Base-by-base conservation (phyloP, 768 basidiomycete species). In the Botryobasidium botryosum region DNA sequence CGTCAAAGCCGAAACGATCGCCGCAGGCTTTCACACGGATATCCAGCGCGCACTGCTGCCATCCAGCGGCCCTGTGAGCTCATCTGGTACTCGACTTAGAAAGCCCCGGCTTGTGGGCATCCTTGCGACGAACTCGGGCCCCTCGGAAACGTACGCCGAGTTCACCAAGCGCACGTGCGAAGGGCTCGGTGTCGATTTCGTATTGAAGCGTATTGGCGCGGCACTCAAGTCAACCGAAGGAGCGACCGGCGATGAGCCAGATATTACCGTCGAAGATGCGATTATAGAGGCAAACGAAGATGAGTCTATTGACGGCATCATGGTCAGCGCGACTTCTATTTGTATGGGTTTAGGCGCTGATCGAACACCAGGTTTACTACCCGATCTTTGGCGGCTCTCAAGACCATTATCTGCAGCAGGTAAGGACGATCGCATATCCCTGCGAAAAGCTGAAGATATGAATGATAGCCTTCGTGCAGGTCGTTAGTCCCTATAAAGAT, bases 381-480 rank as follows among this genome's bases (percentile, higher is more conserved):
- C 94, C 94, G 1, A 92, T 96, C 52, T 94, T 85, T 55, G 92
- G 92, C 20, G 74, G 68, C 28, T 77, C 48, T 12, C 56, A 96
- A 79, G 94, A 96, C 58, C 87, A 92, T 57, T 99, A 99, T 60
- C 67, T 99, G 45, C 94, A 99, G 61, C 92, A 96, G 67, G 82
- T 78, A 52, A 49, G 62, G 44, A 12, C 13, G 25, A 23, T 23
- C n/a, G 27, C 35, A 13, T 45, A 18, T 3, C 33, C 27, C 15
- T 17, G 18, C 17, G 25, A 24, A 32, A 3, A 48, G 48, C 23
- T 50, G 40, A 37, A n/a, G n/a, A 12, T 13, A 6, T 18, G 35
- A 40, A 45, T 24, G 21, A 24, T 43, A 15, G 28, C 13, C 29
- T 29, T 24, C 17, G 40, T 43, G 21, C 44, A 85, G 82, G 75